phyloP scores from a whole-genome alignment of 2,329 filamentous ascomycete species.

The Westerdykella ornata region DNA sequence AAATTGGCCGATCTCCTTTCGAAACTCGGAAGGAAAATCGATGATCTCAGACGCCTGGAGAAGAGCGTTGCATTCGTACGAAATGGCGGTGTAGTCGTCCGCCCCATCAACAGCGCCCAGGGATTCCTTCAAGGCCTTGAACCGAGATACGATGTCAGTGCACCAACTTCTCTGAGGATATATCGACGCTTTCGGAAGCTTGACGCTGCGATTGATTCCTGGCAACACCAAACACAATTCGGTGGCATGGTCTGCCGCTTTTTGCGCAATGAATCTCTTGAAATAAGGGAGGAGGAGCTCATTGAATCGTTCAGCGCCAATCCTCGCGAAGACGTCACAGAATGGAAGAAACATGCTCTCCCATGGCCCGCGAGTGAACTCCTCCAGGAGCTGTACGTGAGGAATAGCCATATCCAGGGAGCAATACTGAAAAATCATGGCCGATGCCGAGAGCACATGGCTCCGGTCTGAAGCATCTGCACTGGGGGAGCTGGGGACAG shows the following conservation, averaged over 20 bases:
- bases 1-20: slow-evolving; percentile 13
- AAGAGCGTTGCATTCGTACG: slow-evolving; percentile 28
- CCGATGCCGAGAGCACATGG: slow-evolving; percentile 43
- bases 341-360: slow-evolving; percentile 74
- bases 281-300: slow-evolving; percentile 74
- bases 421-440: slow-evolving; percentile 67
- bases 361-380: slow-evolving; percentile 58
- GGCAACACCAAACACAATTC: slow-evolving; percentile 30
- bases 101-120: not conserved
- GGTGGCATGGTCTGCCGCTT: slow-evolving; percentile 27
- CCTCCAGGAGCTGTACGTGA: slow-evolving; percentile 58
- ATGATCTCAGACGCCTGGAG: slow-evolving; percentile 22
- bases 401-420: slow-evolving; percentile 74
- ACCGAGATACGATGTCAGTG: slow-evolving; percentile 56
- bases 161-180: slow-evolving; percentile 27
- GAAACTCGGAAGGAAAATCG: slow-evolving; percentile 15
- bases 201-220: slow-evolving; percentile 18
- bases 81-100: slow-evolving; percentile 8
- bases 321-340: slow-evolving; percentile 70
- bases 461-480: slow-evolving; percentile 14
- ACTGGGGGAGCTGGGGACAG: slow-evolving; percentile 45
- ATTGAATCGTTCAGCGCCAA: slow-evolving; percentile 67
- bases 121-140: slow-evolving; percentile 48
- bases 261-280: slow-evolving; percentile 65
- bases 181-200: slow-evolving; percentile 14